Evolutionary conservation across 768 basidiomycete genomes (phyloP), one percentile per base, ranked within the genome.

Genomic region (Pleurotus ostreatus): DNA sequence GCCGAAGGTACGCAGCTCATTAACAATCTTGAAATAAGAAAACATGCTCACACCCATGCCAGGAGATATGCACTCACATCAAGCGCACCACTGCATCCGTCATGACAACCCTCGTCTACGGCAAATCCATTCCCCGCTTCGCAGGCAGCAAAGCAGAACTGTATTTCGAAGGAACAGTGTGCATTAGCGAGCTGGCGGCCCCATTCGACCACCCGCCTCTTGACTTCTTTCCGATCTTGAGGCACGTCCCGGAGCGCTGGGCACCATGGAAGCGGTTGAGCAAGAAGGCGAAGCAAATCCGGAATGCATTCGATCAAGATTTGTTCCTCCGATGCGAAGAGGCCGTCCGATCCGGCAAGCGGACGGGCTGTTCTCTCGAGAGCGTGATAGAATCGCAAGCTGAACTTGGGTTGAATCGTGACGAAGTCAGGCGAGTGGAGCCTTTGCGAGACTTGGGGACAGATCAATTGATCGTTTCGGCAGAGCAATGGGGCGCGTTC

Each of bases 291-390:
- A 49, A 54, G 46, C 22, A 18, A 20, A 15, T 58, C 5, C 59
- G 59, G n/a, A 18, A 51, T 13, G 25, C 23, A 5, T 23, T 60
- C 2, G 61, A 58, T 45, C 30, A 41, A 16, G 43, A 46, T 26
- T 38, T 57, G 46, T 45, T 62, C 16, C 22, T 18, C 41, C 23
- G 48, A 22, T 48, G 53, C 39, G 48, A 56, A 30, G 41, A 61
- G 13, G 38, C 52, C 9, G 18, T 61, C 13, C 25, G 16, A 25
- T 61, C 55, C 18, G 68, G 66, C 5, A 56, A 59, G 39, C 52
- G 30, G 38, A 55, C 66, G 55, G 55, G 63, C 53, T 47, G 66
- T 62, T 61, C 59, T 58, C 60, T 70, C 59, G 71, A 72, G 53
- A 57, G 58, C 5, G 25, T 61, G n/a, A 23, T 60, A 23, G 20